These are phyloP conservation scores for Colletotrichum trifolii DNA, from an alignment of 2,329 filamentous ascomycete species.

Conservation along the genomic window DNA sequence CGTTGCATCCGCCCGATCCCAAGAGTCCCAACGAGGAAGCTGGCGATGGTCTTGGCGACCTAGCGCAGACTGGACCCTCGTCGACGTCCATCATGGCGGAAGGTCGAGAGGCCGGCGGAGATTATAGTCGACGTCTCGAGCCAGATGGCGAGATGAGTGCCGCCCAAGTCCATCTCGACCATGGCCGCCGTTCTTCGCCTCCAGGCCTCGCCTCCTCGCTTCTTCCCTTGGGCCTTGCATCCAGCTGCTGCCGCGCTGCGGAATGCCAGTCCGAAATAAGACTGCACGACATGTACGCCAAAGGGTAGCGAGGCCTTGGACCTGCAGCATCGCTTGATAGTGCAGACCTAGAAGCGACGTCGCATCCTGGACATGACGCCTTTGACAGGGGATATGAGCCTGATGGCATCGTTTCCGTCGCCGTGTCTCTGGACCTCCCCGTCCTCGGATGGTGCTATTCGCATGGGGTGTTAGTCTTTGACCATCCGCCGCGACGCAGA, in stretches of 20 bases:
- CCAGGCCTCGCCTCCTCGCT: not conserved
- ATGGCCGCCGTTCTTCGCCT: not conserved
- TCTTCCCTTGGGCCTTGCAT: conserved; percentile 21
- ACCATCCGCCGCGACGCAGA: not conserved
- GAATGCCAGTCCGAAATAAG: conserved; percentile 9
- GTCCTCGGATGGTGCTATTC: not conserved
- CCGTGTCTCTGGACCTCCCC: not conserved
- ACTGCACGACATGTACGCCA: conserved; percentile 7
- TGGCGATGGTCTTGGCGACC: conserved; percentile 23
- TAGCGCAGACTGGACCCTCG: not conserved
- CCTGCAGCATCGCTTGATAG: not conserved
- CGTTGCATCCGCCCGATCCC: conserved; percentile 25
- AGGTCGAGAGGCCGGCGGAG: not conserved
- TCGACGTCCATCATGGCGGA: conserved; percentile 6
- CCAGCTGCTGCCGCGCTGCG: not conserved
- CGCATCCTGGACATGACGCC: conserved; percentile 22
- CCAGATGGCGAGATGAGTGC: conserved; percentile 6
- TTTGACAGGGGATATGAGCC: conserved; percentile 19
- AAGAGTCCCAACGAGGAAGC: conserved; percentile 34
- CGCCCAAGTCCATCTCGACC: not conserved
- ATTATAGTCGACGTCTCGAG: not conserved
- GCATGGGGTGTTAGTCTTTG: not conserved
- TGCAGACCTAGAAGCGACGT: not conserved
- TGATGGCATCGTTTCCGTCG: conserved; percentile 1
- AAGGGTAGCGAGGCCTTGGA: conserved; percentile 9